Evolutionary conservation across 371 early-diverging fungal genomes (phyloP), one percentile per base, ranked within the genome.

Genomic region (Lichtheimia ornata): DNA sequence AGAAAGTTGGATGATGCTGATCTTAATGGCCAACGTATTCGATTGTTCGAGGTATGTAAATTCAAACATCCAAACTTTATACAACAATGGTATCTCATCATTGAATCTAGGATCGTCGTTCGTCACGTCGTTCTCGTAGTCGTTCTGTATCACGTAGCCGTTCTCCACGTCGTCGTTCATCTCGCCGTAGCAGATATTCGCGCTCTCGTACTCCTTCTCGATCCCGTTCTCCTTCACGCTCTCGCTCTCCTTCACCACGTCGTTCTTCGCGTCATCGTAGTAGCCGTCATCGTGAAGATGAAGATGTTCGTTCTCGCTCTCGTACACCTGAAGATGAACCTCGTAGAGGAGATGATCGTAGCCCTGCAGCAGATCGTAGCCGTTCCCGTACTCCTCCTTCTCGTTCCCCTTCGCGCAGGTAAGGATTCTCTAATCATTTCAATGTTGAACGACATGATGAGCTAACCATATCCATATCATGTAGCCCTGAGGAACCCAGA

Each of bases 1-100:
- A 84, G 84, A 67, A 89, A 88, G 78, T 84, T 94, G 69, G 87
- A 96, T 59, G 93, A 91, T 67, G 85, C 86, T 66, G 96, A 95
- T 41, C 84, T 93, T 74, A 86, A 92, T 43, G 97, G 96, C 27
- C 81, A 86, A 61, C 77, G 84, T 44, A 82, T 97, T 17, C 67
- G 66, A 61, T 85, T 97, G 49, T 88, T 87, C 59, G 91, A 92
- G 83, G 94, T 91, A 82, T 71, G 69, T 45, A 1, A 22, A 22
- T 47, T 47, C 6, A n/a, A 14, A 2, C 14, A 14, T 47, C 14
- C 7, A 2, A 13, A 7, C 5, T 47, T 40, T 20, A 20, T 28
- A 28, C 3, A 56, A 5, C 12, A 5, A 47, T 47, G 14, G 17
- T 11, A 35, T 64, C 25, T 17, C 15, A 50, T 25, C 12, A 57